These are phyloP conservation scores for Euphorbia corollata DNA, from an alignment of 441 rosid species.

Conservation along the genomic window DNA sequence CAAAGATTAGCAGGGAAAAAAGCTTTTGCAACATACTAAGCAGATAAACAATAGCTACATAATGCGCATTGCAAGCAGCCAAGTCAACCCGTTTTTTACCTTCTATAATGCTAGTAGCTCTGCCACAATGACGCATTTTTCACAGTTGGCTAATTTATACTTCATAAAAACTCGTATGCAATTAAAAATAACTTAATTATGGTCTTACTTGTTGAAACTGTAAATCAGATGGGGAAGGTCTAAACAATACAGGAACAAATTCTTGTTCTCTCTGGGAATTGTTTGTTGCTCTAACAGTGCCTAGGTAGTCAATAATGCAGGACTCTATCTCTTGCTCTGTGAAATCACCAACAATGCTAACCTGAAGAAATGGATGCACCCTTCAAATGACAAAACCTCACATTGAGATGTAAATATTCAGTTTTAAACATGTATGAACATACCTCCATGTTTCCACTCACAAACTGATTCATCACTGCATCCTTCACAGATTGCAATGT, in stretches of 20 bases:
- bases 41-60: slow-evolving; percentile 13
- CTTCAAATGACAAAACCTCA: slow-evolving; percentile 18
- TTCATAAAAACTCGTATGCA: neutral
- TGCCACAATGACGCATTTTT: neutral
- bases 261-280: slow-evolving; percentile 31
- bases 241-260: slow-evolving; percentile 57
- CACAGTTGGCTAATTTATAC: neutral
- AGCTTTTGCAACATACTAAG: slow-evolving; percentile 8
- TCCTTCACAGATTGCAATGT: slow-evolving; percentile 68
- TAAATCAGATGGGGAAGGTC: slow-evolving; percentile 64
- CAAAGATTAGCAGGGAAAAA: slow-evolving; percentile 4
- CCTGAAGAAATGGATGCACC: slow-evolving; percentile 40
- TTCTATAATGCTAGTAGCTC: neutral
- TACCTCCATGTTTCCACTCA: slow-evolving; percentile 97
- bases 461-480: slow-evolving; percentile 95
- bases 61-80: slow-evolving; percentile 1
- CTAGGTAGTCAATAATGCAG: slow-evolving; percentile 84
- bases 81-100: neutral
- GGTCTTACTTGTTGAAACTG: slow-evolving; percentile 74
- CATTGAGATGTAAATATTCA: slow-evolving; percentile 10
- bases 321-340: slow-evolving; percentile 78
- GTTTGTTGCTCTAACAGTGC: slow-evolving; percentile 69
- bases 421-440: slow-evolving; percentile 18
- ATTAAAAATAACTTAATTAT: slow-evolving; percentile 17
- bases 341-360: slow-evolving; percentile 95